Evolutionary conservation across 129 eudicot genomes (phyloP), one percentile per base, ranked within the genome.

Genomic region (Chrysanthemum makinoi): DNA sequence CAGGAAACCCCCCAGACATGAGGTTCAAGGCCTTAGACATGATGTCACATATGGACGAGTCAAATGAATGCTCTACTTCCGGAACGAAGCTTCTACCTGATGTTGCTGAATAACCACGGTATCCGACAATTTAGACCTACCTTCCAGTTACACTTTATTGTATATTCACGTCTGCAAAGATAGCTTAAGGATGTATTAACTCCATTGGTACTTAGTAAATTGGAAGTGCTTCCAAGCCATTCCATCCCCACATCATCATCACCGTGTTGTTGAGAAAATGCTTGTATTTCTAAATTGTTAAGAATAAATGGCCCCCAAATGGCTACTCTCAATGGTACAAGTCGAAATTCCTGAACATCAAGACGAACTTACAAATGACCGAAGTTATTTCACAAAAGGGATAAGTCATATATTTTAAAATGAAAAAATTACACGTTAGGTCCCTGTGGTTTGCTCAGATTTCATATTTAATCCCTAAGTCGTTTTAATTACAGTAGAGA

Each of bases 121-220:
- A 35, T 30, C 10, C 1, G 16, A 39, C n/a, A 65, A 1, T 3
- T 17, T 26, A 26, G 66, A 26, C 48, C 66, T 15, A 94, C 99
- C 99, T 94, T 94, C 99, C 99, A 94, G 43, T 94, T 94, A 76
- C 99, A 94, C 59, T 90, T 92, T 28, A 90, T 85, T 2, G 88
- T 82, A 51, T 94, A 94, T 79, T 87, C 87, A 1, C 93, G 90
- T 81, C 96, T 82, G 76, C 97, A 86, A 51, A 94, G 69, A 81
- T 75, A 87, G 72, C 84, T 81, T 65, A 94, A 50, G 11, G 96
- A 79, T 43, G 83, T 73, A 82, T 94, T 91, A 39, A 90, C 83
- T 35, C 24, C 24, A 22, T 22, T 22, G 24, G 24, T 22, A 22
- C 24, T 22, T 22, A 22, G 24, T 22, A 22, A 22, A 22, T 22